Evolutionary conservation across 768 basidiomycete species (phyloP).

Genomic region (Tricholoma saponaceum): DNA sequence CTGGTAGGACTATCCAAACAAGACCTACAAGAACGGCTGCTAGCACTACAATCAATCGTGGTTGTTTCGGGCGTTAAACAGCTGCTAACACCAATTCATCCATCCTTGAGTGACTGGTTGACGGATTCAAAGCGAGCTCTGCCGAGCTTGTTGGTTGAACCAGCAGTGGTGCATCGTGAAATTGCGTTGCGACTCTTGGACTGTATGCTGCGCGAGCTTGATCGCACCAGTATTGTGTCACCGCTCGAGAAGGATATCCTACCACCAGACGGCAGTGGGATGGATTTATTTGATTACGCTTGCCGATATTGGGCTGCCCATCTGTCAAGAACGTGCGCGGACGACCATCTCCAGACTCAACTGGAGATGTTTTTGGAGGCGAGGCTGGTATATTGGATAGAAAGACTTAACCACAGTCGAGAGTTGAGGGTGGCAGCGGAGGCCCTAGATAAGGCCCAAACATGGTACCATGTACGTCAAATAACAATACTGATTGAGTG

Average conservation of each 20-base stretch:
- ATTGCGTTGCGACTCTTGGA: constrained; percentile 7
- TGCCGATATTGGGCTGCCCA: constrained; percentile 17
- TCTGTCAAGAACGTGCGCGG: constrained; percentile 2
- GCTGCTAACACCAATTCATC: constrained; percentile 7
- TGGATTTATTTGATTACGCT: constrained; percentile 11
- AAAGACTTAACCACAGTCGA: constrained; percentile 8
- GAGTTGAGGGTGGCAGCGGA: constrained; percentile 6
- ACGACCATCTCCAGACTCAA: constrained; percentile 2
- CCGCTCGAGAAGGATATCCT: not conserved
- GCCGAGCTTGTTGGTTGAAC: constrained; percentile 6
- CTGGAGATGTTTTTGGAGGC: constrained; percentile 10
- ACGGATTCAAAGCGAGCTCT: constrained; percentile 7
- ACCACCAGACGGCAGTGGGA: not conserved
- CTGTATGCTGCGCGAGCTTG: constrained; percentile 7
- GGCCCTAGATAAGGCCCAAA: constrained; percentile 8
- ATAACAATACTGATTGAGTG: not conserved
- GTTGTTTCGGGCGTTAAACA: constrained; percentile 1
- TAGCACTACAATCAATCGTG: constrained; percentile 6
- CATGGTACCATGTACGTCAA: constrained; percentile 14
- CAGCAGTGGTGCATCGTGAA: constrained; percentile 6
- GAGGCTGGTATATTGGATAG: constrained; percentile 13
- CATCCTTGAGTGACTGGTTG: constrained; percentile 11
- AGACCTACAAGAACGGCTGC: constrained; percentile 3
- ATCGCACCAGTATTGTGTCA: constrained; percentile 1
- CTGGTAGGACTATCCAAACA: not conserved